phyloP scores from a whole-genome alignment of 1,139 yeast genomes.

The Debaryomycetaceae sp. region DNA sequence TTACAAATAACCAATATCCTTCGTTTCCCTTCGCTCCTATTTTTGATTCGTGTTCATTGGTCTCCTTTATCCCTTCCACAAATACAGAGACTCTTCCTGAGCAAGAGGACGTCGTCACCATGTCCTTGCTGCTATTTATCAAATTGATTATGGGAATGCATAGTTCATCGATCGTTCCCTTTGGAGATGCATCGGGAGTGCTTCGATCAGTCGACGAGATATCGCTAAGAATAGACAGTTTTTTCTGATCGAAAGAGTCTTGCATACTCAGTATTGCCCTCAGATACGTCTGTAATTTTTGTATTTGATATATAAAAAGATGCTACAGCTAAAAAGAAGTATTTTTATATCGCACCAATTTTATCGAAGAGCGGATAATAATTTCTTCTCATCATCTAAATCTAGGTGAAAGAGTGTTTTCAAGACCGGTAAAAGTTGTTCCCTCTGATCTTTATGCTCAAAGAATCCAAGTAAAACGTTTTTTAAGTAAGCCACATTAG shows the following conservation, averaged over 20 bases:
- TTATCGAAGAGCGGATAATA: conserved; percentile 56
- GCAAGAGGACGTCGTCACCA: conserved; percentile 87
- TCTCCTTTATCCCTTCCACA: conserved; percentile 55
- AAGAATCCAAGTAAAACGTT: conserved; percentile 85
- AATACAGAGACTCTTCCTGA: conserved; percentile 84
- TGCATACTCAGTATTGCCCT: conserved; percentile 16
- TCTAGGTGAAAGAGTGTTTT: conserved; percentile 68
- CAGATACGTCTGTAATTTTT: neutral
- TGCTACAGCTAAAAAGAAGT: neutral
- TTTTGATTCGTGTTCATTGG: conserved; percentile 23
- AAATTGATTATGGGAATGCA: conserved; percentile 69
- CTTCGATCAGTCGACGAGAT: conserved; percentile 42
- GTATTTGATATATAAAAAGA: neutral
- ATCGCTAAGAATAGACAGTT: conserved; percentile 52
- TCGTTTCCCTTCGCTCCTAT: conserved; percentile 85
- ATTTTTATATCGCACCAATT: neutral
- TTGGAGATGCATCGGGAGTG: conserved; percentile 72
- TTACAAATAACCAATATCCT: conserved; percentile 81
- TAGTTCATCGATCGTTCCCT: conserved; percentile 71
- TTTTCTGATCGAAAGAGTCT: conserved; percentile 69
- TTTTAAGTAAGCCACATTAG: conserved; percentile 70
- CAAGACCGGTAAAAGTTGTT: conserved; percentile 78
- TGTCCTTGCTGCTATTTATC: conserved; percentile 58
- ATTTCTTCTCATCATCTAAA: conserved; percentile 67
- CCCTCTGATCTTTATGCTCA: conserved; percentile 90